Percentiles rank a stretch among this genome's conserved stretches.
These are phyloP conservation scores for Starmerella floricola DNA, from an alignment of 805 yeast genomes.

Conservation along the genomic window DNA sequence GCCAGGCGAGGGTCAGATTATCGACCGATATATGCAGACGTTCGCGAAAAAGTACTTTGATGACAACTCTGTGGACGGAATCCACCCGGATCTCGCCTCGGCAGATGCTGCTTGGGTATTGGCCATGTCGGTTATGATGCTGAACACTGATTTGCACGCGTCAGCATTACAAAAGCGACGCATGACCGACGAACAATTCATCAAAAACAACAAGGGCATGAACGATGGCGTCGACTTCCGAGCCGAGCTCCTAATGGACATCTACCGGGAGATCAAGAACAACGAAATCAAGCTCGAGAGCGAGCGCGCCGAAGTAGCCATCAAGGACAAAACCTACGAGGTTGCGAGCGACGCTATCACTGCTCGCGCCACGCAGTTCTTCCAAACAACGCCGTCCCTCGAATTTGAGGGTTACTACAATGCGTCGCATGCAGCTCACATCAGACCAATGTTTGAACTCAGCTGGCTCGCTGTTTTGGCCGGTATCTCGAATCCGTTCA, in stretches of 20 bases:
- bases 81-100: conserved; percentile 45
- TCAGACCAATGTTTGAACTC: conserved; percentile 83
- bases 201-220: conserved; percentile 79
- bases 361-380: conserved; percentile 72
- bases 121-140: conserved; percentile 82
- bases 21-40: conserved; percentile 91
- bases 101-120: conserved; percentile 91
- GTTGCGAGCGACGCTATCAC: conserved; percentile 90
- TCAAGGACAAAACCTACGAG: conserved; percentile 69
- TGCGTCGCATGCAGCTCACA: conserved; percentile 82
- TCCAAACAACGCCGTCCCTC: conserved; percentile 39
- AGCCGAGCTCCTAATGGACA: conserved; percentile 50
- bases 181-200: conserved; percentile 80
- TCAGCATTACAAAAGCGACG: conserved; percentile 64
- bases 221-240: conserved; percentile 84
- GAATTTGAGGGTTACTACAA: conserved; percentile 52
- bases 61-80: conserved; percentile 45
- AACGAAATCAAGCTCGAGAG: conserved; percentile 85
- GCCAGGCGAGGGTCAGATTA: conserved; percentile 97
- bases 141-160: conserved; percentile 90
- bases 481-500: conserved; percentile 86
- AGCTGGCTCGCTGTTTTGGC: conserved; percentile 96
- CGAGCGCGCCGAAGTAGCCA: conserved; percentile 84
- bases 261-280: conserved; percentile 63
- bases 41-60: conserved; percentile 86